Evolutionary conservation across 2,329 filamentous ascomycete species (phyloP), one percentile per base, ranked within the genome.

Genomic region (Microcyclospora tardicrescens): DNA sequence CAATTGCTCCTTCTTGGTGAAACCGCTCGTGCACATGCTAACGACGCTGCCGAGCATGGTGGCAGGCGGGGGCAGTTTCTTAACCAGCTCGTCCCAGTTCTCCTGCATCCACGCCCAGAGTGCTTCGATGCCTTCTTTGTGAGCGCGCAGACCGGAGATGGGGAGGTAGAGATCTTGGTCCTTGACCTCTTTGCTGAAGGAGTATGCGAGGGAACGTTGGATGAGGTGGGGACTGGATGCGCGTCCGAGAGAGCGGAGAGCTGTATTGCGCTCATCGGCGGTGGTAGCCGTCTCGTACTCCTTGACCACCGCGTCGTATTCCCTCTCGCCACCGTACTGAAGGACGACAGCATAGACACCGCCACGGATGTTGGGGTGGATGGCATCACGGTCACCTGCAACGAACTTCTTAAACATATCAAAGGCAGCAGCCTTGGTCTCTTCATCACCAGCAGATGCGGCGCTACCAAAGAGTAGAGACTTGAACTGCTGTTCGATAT

Each of bases 401-500:
- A 80, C 75, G 60, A 86, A 94, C 60, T 84, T 86, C 55, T 72
- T 71, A 59, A 95, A 94, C 82, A 95, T 93, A 19, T 87, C 83
- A 63, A 86, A 81, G 6, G 86, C 81, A 6, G 85, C 84, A 36
- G 77, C 71, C 55, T 89, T 75, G 44, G 94, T 75, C 49, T 73
- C 69, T 53, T 86, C 68, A 53, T 96, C 89, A 28, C 85, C 86
- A 34, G 79, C 73, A 49, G 84, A 68, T 41, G 87, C 89, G 36
- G 89, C 85, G 49, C 72, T 76, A 44, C 83, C 82, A 58, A 96
- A 96, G 59, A 95, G 73, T 57, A 95, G 74, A 11, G 78, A 79
- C 69, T 96, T 96, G 72, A 94, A 93, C 59, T 95, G 87, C 61
- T 94, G 86, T 59, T 87, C 72, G 49, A 95, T 79, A 57, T 95